Conservation (phyloP, 345 rosid species). For the Hevea brasiliensis region DNA sequence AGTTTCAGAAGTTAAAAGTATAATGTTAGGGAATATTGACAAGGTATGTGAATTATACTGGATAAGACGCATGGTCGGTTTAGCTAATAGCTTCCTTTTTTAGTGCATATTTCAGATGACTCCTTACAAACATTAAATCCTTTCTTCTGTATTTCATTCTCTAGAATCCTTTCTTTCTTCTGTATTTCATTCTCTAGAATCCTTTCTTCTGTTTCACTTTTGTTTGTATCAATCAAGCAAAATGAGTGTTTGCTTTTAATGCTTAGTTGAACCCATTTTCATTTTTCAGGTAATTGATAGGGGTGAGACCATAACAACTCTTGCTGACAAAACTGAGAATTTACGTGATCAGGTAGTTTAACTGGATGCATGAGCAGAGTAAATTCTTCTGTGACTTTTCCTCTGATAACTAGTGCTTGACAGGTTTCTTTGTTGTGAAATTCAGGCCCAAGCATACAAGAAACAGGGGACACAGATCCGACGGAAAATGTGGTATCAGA, state of each 20-base stretch:
- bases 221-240: neutral
- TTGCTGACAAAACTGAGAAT: constrained; percentile 74
- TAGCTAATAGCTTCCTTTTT: neutral
- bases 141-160: no score
- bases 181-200: no score
- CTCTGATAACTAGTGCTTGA: neutral
- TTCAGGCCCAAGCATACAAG: constrained; percentile 74
- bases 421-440: neutral
- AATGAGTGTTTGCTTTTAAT: neutral
- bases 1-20: constrained; percentile 95
- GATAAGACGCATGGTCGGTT: neutral
- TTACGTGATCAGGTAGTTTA: constrained; percentile 66
- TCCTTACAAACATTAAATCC: neutral
- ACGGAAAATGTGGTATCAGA: constrained; percentile 90
- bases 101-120: neutral
- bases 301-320: constrained; percentile 70
- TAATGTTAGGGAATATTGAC: constrained; percentile 95
- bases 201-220: no score
- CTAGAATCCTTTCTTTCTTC: no score
- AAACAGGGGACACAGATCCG: constrained; percentile 71
- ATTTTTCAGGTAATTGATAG: constrained; percentile 69
- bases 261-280: constrained; percentile 6
- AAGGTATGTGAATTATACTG: constrained; percentile 45
- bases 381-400: neutral
- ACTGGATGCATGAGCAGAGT: neutral